These are phyloP conservation scores for Microcera coccophila DNA, from an alignment of 2,329 filamentous ascomycete species.

Conservation along the genomic window DNA sequence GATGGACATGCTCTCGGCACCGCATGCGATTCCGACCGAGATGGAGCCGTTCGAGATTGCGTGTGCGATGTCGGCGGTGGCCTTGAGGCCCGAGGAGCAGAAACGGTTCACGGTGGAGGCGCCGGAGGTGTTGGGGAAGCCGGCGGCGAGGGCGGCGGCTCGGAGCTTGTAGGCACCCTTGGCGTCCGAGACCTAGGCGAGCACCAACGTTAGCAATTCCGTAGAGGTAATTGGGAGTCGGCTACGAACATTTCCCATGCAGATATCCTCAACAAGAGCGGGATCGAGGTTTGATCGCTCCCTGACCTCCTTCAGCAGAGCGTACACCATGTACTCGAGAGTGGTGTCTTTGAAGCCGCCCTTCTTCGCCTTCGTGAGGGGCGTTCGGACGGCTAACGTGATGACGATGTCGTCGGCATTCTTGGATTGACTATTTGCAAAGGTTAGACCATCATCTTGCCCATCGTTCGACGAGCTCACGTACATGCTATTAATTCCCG, in stretches of 20 bases:
- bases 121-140: conserved; percentile 84
- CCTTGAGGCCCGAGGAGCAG: conserved; percentile 95
- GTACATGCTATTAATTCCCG: conserved; percentile 74
- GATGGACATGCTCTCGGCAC: conserved; percentile 82
- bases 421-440: conserved; percentile 80
- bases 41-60: conserved; percentile 78
- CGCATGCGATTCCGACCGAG: conserved; percentile 80
- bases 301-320: conserved; percentile 72
- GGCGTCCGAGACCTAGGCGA: conserved; percentile 66
- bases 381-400: conserved; percentile 84
- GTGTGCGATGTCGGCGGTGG: conserved; percentile 90
- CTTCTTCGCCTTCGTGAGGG: conserved; percentile 82
- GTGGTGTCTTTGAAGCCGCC: conserved; percentile 93
- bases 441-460: no score
- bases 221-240: neutral
- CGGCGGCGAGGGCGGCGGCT: conserved; percentile 82
- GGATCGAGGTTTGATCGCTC: conserved; percentile 75
- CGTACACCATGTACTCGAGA: conserved; percentile 81
- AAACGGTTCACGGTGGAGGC: conserved; percentile 88
- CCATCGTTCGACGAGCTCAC: no score
- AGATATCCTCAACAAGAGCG: conserved; percentile 80
- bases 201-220: conserved; percentile 3
- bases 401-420: conserved; percentile 97
- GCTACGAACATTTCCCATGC: conserved; percentile 73
- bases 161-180: conserved; percentile 90